A percentile compares a stretch with the other conserved stretches of the same genome.
Evolutionary conservation across 148 eudicot species (phyloP).

Genomic region (Vaccinium darrowii): DNA sequence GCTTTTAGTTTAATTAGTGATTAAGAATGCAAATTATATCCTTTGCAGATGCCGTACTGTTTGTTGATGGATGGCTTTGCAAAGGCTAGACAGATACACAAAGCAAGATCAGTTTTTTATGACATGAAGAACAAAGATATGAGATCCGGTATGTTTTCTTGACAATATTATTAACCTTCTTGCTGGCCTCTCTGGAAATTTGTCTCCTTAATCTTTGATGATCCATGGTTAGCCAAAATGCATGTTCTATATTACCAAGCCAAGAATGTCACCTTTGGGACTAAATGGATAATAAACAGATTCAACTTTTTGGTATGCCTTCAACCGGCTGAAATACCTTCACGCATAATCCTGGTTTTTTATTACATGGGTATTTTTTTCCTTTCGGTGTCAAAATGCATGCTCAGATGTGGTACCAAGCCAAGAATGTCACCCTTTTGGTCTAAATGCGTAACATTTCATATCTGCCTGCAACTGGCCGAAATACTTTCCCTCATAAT

Average conservation of each 20-base stretch:
- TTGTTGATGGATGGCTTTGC: slow-evolving; percentile 84
- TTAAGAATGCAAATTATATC: background rate
- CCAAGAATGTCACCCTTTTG: background rate
- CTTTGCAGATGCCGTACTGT: slow-evolving; percentile 88
- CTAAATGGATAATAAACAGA: background rate
- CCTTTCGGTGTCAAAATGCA: background rate
- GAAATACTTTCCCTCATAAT: background rate
- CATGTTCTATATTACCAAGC: background rate
- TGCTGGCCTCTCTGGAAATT: background rate
- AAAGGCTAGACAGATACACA: slow-evolving; percentile 67
- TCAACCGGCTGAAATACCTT: background rate
- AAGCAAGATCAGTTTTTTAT: slow-evolving; percentile 66
- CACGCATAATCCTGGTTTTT: background rate
- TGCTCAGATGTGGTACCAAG: background rate
- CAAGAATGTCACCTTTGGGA: background rate
- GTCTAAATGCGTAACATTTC: background rate
- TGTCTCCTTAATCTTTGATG: background rate
- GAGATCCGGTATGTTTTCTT: slow-evolving; percentile 54
- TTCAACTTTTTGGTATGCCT: background rate
- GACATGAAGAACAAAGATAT: slow-evolving; percentile 60
- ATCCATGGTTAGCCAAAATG: background rate
- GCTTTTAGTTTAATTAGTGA: too few relatives aligned
- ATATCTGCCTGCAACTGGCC: background rate
- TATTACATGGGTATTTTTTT: background rate
- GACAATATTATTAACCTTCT: background rate